Percentiles rank a stretch among this genome's conserved stretches.
phyloP scores from a whole-genome alignment of 352 stramenopile genomes.

The Phytophthora hybrid region DNA sequence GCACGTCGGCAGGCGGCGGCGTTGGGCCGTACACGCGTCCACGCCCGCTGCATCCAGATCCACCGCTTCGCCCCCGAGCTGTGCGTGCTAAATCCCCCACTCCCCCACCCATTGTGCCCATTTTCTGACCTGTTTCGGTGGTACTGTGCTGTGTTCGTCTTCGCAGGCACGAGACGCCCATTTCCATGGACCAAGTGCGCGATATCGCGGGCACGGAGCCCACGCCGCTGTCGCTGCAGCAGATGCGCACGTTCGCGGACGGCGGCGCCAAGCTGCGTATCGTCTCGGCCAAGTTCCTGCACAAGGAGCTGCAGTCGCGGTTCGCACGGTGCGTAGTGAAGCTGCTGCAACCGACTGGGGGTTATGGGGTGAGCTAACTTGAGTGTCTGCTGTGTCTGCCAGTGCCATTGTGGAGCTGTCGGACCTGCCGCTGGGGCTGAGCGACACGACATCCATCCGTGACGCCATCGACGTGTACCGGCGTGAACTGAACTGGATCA shows the following conservation, averaged over 20 bases:
- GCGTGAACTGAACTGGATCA: conserved; percentile 62
- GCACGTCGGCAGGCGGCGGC: neutral
- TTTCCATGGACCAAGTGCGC: conserved; percentile 74
- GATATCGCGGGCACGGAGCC: conserved; percentile 61
- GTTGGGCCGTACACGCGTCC: neutral
- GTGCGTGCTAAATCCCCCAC: neutral
- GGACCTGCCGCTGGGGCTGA: conserved; percentile 75
- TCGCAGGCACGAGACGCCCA: conserved; percentile 34
- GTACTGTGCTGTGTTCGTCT: neutral
- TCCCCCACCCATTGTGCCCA: neutral
- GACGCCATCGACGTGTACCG: conserved; percentile 74
- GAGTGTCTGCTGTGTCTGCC: neutral
- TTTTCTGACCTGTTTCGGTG: conserved; percentile 29
- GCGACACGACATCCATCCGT: conserved; percentile 64
- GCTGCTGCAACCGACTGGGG: neutral
- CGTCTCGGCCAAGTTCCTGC: conserved; percentile 73
- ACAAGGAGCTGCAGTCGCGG: conserved; percentile 82
- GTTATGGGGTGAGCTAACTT: neutral
- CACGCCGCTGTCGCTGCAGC: conserved; percentile 78
- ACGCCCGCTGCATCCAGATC: conserved; percentile 10
- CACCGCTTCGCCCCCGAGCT: conserved; percentile 23
- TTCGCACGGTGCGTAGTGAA: conserved; percentile 54
- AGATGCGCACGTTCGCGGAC: conserved; percentile 85
- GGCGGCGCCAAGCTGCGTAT: conserved; percentile 67
- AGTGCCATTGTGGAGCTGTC: conserved; percentile 78